Conservation (phyloP, 179 eudicot genomes). For the Vitellaria paradoxa region DNA sequence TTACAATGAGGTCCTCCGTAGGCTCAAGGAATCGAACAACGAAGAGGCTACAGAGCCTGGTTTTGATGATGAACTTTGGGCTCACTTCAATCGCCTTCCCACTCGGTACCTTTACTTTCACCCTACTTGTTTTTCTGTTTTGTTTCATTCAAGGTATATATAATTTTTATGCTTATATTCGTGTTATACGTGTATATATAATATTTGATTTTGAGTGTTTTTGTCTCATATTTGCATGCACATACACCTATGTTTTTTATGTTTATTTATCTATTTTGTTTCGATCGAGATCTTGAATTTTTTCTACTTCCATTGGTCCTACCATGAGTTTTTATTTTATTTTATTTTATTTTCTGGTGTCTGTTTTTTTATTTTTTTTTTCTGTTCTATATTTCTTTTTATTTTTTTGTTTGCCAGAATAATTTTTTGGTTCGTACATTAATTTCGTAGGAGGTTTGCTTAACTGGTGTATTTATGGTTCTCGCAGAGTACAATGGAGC, state of each 20-base stretch:
- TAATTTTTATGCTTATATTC: neutral
- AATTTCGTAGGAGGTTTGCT: no score
- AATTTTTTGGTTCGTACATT: no score
- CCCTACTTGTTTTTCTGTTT: neutral
- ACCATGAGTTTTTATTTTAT: neutral
- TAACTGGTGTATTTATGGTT: no score
- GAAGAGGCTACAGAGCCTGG: conserved; percentile 53
- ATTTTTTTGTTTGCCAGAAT: no score
- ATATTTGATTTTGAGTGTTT: neutral
- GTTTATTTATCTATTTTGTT: neutral
- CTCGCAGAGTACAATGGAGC: neutral
- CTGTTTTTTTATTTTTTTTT: neutral
- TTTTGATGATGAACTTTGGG: conserved; percentile 90
- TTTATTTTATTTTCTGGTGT: neutral
- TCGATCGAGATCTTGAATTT: neutral
- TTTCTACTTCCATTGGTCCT: no score
- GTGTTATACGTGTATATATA: neutral
- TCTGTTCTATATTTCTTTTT: no score
- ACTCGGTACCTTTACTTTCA: conserved; percentile 42
- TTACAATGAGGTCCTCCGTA: conserved; percentile 75
- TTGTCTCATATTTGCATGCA: neutral
- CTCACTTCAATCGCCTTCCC: conserved; percentile 94
- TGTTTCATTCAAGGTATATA: neutral
- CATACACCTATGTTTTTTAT: neutral
- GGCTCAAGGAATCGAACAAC: conserved; percentile 59